Percentiles rank a stretch among this genome's conserved stretches.
These are phyloP conservation scores for Fusarium compactum DNA, from an alignment of 2,329 filamentous ascomycete species.

Conservation along the genomic window DNA sequence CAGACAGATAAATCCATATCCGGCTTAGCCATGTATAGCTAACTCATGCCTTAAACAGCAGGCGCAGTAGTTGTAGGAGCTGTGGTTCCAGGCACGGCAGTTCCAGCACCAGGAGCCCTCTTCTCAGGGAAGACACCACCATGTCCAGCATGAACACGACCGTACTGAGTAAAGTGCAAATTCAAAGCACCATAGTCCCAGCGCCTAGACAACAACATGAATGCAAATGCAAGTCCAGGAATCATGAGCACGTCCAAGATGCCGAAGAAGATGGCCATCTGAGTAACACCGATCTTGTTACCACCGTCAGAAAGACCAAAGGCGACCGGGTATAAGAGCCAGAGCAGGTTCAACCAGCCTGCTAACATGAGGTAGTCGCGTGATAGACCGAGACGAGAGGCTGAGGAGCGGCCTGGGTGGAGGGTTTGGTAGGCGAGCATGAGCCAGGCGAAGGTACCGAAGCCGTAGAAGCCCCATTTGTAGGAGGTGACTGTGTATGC, in stretches of 20 bases:
- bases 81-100: conserved; percentile 16
- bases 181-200: conserved; percentile 67
- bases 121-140: conserved; percentile 64
- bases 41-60: conserved; percentile 20
- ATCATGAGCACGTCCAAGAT: conserved; percentile 63
- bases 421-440: conserved; percentile 60
- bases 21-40: not conserved
- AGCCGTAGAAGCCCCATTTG: conserved; percentile 70
- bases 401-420: conserved; percentile 53
- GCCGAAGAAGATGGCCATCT: conserved; percentile 57
- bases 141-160: conserved; percentile 57
- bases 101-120: conserved; percentile 33
- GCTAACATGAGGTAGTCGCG: conserved; percentile 61
- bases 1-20: not conserved
- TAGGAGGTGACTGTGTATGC: conserved; percentile 63
- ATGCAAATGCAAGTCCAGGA: conserved; percentile 57
- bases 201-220: conserved; percentile 58
- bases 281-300: conserved; percentile 32
- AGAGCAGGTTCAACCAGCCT: conserved; percentile 63
- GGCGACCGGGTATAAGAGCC: conserved; percentile 67
- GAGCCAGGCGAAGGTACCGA: conserved; percentile 63
- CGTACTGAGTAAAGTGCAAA: conserved; percentile 67
- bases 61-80: conserved; percentile 20
- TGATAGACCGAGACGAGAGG: conserved; percentile 56
- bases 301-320: conserved; percentile 48